Evolutionary conservation across 106 monocot species (phyloP).

Genomic region (Allium fistulosum): DNA sequence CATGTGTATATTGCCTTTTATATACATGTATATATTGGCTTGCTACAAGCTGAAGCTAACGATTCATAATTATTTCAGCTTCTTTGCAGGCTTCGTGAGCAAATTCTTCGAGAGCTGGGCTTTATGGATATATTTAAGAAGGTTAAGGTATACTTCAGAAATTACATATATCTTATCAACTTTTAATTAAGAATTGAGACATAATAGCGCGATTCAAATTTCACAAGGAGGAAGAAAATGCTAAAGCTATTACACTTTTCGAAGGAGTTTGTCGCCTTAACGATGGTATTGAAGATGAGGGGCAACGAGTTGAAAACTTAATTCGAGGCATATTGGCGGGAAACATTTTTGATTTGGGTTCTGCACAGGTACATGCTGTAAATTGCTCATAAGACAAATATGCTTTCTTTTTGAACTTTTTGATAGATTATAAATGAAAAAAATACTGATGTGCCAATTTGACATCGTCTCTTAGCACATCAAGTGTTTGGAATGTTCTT

Average conservation of each 20-base stretch:
- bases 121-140: constrained; percentile 97
- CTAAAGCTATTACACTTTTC: constrained; percentile 88
- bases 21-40: too few relatives aligned
- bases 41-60: too few relatives aligned
- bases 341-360: constrained; percentile 96
- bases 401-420: too few relatives aligned
- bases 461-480: too few relatives aligned
- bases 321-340: constrained; percentile 84
- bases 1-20: too few relatives aligned
- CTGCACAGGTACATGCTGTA: constrained; percentile 56
- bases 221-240: constrained; percentile 88
- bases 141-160: constrained; percentile 57
- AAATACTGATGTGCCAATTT: neutral
- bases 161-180: neutral
- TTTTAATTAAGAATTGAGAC: neutral
- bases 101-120: constrained; percentile 83
- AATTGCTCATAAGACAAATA: neutral
- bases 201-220: neutral
- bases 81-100: constrained; percentile 88
- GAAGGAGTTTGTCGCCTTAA: constrained; percentile 52
- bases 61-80: constrained; percentile 29
- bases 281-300: constrained; percentile 84
- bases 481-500: too few relatives aligned
- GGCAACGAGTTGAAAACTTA: constrained; percentile 66
- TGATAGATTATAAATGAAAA: too few relatives aligned